Evolutionary conservation across 306 rosid genomes (phyloP), one percentile per base, ranked within the genome.

Genomic region (Parietaria judaica): DNA sequence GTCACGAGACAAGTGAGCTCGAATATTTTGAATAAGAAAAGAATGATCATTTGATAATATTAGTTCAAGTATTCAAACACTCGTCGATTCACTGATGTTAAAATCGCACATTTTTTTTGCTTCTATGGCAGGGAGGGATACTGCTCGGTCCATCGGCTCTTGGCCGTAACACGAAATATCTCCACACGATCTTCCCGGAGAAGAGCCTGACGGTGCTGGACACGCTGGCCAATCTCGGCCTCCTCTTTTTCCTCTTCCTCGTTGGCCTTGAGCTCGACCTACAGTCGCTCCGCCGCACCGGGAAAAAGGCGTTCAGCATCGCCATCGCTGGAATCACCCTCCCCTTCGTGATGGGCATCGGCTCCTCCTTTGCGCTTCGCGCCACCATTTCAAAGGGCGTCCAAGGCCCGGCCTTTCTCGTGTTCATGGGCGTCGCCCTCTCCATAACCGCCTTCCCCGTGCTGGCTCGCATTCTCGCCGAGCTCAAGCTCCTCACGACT

Each of bases 381-480:
- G 64, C 64, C 66, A 84, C 89, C 4, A 78, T 84, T 14, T 67
- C 87, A 41, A 41, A 72, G 58, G 92, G 87, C 31, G 85, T 76
- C 13, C 6, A 60, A 3, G 59, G 63, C 65, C 67, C 80, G 11
- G 79, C 88, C 6, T 87, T 87, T 61, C 76, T 87, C 11, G 82
- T 87, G 0, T 87, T 87, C 72, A 81, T 76, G 77, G 91, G 95
- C 3, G 91, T 87, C 1, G 88, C 91, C 2, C 83, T 87, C 36
- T 87, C 95, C 11, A 81, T 87, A 0, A 87, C 91, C 0, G 95
- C 97, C 58, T 91, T 91, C 67, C 97, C 96, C 11, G 96, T 91
- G 17, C 76, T 91, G 51, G 97, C 97, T 5, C 96, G 95, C 45
- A 87, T 91, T 57, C 60, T 91, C 67, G 96, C 96, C 0, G 97